These are phyloP conservation scores for Candida ficus DNA, from an alignment of 805 yeast genomes.

Conservation along the genomic window DNA sequence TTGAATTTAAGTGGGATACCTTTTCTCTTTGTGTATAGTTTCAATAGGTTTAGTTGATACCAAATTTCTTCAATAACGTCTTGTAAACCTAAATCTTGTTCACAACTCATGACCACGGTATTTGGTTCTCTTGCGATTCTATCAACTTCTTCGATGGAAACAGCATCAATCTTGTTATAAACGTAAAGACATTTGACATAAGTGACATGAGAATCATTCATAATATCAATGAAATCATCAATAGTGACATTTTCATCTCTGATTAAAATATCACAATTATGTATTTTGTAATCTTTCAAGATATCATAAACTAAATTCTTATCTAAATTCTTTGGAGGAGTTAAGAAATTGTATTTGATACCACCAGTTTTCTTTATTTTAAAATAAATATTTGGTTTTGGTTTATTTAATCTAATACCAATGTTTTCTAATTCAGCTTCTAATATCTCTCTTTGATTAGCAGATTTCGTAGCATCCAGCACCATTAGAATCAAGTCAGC, in stretches of 20 bases:
- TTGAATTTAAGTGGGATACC: slow-evolving; percentile 76
- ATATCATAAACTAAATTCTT: slow-evolving; percentile 75
- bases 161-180: slow-evolving; percentile 93
- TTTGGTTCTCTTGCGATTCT: slow-evolving; percentile 88
- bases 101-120: slow-evolving; percentile 92
- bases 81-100: slow-evolving; percentile 75
- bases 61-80: slow-evolving; percentile 92
- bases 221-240: slow-evolving; percentile 88
- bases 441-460: slow-evolving; percentile 79
- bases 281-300: slow-evolving; percentile 81
- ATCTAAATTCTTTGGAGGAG: slow-evolving; percentile 77
- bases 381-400: slow-evolving; percentile 70
- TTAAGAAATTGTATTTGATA: slow-evolving; percentile 70
- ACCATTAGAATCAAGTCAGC: slow-evolving; percentile 92
- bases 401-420: slow-evolving; percentile 84
- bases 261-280: slow-evolving; percentile 88
- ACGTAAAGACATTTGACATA: slow-evolving; percentile 90
- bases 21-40: slow-evolving; percentile 84
- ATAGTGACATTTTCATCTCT: slow-evolving; percentile 86
- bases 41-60: slow-evolving; percentile 74
- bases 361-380: slow-evolving; percentile 88
- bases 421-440: slow-evolving; percentile 90
- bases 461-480: slow-evolving; percentile 91
- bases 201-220: slow-evolving; percentile 81
- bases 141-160: slow-evolving; percentile 90